Percentiles rank a stretch among this genome's conserved stretches.
Evolutionary conservation across 805 yeast species (phyloP).

Genomic region (Lipomyces sp.): DNA sequence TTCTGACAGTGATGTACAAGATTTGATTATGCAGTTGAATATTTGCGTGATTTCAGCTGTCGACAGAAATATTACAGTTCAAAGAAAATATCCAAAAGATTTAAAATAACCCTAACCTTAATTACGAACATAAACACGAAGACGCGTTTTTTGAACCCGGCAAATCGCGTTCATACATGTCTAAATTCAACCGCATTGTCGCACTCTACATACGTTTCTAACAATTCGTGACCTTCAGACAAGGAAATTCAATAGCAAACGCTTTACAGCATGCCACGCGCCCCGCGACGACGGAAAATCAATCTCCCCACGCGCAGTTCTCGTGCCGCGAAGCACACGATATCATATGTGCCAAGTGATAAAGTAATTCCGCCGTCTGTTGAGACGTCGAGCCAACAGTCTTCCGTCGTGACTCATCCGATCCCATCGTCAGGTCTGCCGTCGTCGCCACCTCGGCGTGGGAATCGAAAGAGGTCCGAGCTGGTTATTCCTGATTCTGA

Average conservation of each 20-base stretch:
- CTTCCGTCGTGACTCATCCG: neutral
- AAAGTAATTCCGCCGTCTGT: neutral
- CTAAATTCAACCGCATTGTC: too few relatives aligned
- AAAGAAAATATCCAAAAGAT: too few relatives aligned
- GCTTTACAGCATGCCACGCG: conserved; percentile 24
- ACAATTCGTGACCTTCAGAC: neutral
- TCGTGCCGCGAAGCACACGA: neutral
- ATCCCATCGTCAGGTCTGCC: neutral
- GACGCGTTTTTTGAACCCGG: too few relatives aligned
- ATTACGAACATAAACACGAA: too few relatives aligned
- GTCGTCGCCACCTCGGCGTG: conserved; percentile 15
- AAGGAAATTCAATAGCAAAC: too few relatives aligned
- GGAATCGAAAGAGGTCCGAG: conserved; percentile 7
- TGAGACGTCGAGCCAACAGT: neutral
- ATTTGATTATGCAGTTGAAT: too few relatives aligned
- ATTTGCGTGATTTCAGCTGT: too few relatives aligned
- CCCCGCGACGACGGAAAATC: conserved; percentile 25
- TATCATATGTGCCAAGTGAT: neutral
- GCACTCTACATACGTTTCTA: too few relatives aligned
- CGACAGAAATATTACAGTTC: too few relatives aligned
- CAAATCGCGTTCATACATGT: too few relatives aligned
- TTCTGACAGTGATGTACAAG: too few relatives aligned
- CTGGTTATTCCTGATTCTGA: conserved; percentile 8
- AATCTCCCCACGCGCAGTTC: neutral
- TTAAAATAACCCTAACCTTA: too few relatives aligned